These are phyloP conservation scores for Grosmannia serpens DNA, from an alignment of 2,329 filamentous ascomycete genomes.

Conservation along the genomic window DNA sequence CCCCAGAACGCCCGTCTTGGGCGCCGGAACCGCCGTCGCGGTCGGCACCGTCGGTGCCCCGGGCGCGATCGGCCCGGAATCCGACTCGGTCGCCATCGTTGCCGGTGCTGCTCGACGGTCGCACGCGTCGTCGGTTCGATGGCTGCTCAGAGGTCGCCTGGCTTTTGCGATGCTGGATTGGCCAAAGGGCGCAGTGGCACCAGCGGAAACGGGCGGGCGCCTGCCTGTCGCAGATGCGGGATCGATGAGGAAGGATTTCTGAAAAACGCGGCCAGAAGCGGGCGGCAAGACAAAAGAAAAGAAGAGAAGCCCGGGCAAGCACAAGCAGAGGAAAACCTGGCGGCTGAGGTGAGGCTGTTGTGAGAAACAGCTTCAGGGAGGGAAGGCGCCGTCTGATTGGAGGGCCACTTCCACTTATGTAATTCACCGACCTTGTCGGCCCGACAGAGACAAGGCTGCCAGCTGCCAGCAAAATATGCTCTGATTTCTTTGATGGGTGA, in stretches of 20 bases:
- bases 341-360: not conserved
- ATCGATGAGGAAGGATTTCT: not conserved
- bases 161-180: not conserved
- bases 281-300: not conserved
- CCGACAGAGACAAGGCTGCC: not conserved
- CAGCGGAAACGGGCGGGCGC: not conserved
- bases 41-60: not conserved
- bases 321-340: not conserved
- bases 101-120: not conserved
- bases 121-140: not conserved
- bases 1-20: slow-evolving; percentile 11
- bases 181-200: not conserved
- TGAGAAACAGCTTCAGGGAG: not conserved
- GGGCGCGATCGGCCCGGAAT: not conserved
- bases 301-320: not conserved
- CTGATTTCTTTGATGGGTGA: not conserved
- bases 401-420: too few species aligned
- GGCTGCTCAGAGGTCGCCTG: not conserved
- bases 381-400: not conserved
- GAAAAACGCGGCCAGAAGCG: not conserved
- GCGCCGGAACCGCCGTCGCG: slow-evolving; percentile 1
- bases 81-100: not conserved
- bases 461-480: not conserved
- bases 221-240: not conserved
- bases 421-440: not conserved